A percentile compares a stretch with the other conserved stretches of the same genome.
phyloP scores from a whole-genome alignment of 306 rosid genomes.

The Sphenostylis stenocarpa region DNA sequence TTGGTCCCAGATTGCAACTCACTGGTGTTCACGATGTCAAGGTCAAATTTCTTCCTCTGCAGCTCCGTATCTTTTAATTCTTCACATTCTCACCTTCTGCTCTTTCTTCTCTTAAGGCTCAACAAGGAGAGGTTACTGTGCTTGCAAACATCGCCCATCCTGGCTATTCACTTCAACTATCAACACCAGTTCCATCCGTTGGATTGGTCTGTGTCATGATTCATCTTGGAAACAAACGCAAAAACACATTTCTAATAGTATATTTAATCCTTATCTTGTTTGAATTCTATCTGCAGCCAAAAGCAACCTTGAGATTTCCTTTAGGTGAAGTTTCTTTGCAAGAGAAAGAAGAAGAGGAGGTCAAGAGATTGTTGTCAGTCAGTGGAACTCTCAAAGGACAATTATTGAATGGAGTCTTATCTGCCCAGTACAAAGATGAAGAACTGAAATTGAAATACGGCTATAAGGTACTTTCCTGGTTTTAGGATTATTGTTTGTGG shows the following conservation, averaged over 20 bases:
- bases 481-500: neutral
- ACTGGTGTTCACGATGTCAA: constrained; percentile 74
- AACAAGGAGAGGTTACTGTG: constrained; percentile 70
- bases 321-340: constrained; percentile 77
- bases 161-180: constrained; percentile 68
- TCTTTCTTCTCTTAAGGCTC: constrained; percentile 46
- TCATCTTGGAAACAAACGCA: neutral
- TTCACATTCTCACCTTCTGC: neutral
- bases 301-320: constrained; percentile 82
- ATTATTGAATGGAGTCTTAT: constrained; percentile 57
- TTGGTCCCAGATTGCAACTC: constrained; percentile 63
- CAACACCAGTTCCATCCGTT: constrained; percentile 69
- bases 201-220: constrained; percentile 51
- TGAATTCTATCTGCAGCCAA: constrained; percentile 64
- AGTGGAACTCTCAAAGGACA: constrained; percentile 67
- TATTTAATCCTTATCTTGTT: neutral
- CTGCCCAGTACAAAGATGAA: constrained; percentile 75
- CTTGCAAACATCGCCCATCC: constrained; percentile 65
- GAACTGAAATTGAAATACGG: constrained; percentile 69
- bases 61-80: neutral
- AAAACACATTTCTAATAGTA: neutral
- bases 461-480: constrained; percentile 57
- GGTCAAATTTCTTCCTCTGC: constrained; percentile 32
- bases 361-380: constrained; percentile 46
- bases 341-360: constrained; percentile 71